phyloP scores from a whole-genome alignment of 768 basidiomycete species.

The Boletus reticulatus region DNA sequence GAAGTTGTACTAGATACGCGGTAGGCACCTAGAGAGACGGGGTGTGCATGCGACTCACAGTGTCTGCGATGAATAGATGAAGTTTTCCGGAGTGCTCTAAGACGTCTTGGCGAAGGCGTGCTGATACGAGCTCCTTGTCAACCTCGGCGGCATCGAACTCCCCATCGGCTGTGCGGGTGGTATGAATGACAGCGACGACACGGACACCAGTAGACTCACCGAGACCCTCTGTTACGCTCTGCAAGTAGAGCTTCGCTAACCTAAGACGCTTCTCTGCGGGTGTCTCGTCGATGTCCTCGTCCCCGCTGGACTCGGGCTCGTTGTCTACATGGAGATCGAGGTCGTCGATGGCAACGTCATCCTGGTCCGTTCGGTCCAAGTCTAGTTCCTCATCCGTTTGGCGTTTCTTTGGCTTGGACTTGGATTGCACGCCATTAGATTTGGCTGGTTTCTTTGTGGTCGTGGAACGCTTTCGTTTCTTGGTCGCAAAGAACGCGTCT shows the following conservation, averaged over 20 bases:
- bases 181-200: constrained; percentile 1
- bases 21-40: background rate
- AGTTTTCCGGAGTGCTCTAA: constrained; percentile 86
- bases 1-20: constrained; percentile 54
- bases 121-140: constrained; percentile 88
- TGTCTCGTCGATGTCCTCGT: constrained; percentile 87
- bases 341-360: constrained; percentile 58
- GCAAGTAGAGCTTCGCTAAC: constrained; percentile 87
- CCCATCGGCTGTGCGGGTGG: constrained; percentile 55
- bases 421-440: constrained; percentile 23
- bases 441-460: constrained; percentile 24
- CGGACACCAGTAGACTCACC: constrained; percentile 38
- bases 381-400: constrained; percentile 59
- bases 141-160: constrained; percentile 96
- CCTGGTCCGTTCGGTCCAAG: constrained; percentile 59
- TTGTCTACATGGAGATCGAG: constrained; percentile 66
- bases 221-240: constrained; percentile 75
- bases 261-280: constrained; percentile 91
- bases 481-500: constrained; percentile 76
- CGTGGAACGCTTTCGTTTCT: constrained; percentile 58
- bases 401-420: constrained; percentile 23
- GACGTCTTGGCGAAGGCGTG: constrained; percentile 90
- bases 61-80: constrained; percentile 76
- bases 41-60: constrained; percentile 41
- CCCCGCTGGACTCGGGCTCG: constrained; percentile 63